Percentiles rank a stretch among this genome's conserved stretches.
phyloP scores from a whole-genome alignment of 2,329 filamentous ascomycete genomes.

The Botrytis deweyae region DNA sequence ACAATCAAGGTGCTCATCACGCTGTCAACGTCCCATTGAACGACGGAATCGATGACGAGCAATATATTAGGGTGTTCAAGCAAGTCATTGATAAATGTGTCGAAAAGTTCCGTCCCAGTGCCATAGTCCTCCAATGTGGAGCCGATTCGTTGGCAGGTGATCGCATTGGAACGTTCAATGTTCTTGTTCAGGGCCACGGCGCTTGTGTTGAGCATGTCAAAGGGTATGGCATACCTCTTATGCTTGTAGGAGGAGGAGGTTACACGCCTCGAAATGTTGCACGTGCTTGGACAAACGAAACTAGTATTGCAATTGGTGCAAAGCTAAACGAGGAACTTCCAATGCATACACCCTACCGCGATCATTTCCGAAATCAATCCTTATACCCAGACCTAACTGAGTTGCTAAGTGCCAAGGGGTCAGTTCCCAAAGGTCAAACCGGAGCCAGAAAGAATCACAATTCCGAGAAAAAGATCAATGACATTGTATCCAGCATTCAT shows the following conservation, averaged over 20 bases:
- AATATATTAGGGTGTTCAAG: slow-evolving; percentile 84
- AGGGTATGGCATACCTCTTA: slow-evolving; percentile 72
- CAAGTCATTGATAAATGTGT: slow-evolving; percentile 76
- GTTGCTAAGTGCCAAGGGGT: slow-evolving; percentile 55
- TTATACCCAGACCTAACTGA: slow-evolving; percentile 84
- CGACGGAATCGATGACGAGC: slow-evolving; percentile 86
- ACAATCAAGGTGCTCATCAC: slow-evolving; percentile 86
- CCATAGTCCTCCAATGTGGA: slow-evolving; percentile 92
- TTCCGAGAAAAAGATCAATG: slow-evolving; percentile 69
- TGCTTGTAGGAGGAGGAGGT: slow-evolving; percentile 90
- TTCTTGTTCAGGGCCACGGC: slow-evolving; percentile 92
- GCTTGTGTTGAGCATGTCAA: slow-evolving; percentile 90
- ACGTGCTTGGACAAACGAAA: slow-evolving; percentile 95
- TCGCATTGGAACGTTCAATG: slow-evolving; percentile 90
- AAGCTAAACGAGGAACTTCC: slow-evolving; percentile 73
- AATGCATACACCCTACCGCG: slow-evolving; percentile 76
- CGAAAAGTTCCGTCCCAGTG: slow-evolving; percentile 79
- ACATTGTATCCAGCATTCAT: slow-evolving; percentile 73
- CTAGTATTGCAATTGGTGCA: slow-evolving; percentile 78
- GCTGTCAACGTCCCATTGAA: slow-evolving; percentile 86
- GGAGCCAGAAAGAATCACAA: slow-evolving; percentile 69
- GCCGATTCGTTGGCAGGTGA: slow-evolving; percentile 94
- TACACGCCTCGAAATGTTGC: slow-evolving; percentile 97
- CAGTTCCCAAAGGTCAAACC: neutral
- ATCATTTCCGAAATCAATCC: slow-evolving; percentile 83